Evolutionary conservation across 129 eudicot genomes (phyloP), one percentile per base, ranked within the genome.

Genomic region (Rutidosis leptorrhynchoides): DNA sequence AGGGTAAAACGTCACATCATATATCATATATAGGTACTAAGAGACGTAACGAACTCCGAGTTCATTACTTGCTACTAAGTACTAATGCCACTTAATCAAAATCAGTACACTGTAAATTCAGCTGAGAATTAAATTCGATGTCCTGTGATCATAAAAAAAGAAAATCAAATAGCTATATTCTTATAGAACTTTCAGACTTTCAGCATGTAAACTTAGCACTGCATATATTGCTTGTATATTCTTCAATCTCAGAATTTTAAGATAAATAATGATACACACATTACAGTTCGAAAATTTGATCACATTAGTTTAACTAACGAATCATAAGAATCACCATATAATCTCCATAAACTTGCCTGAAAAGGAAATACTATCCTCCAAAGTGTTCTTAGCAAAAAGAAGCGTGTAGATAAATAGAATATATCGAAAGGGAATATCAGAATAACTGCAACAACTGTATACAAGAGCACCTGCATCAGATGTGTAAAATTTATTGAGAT

Each of bases 341-440:
- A 37, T 60, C 37, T 43, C 29, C 21, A 68, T 53, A 69, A 64
- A 82, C 97, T 86, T 87, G 78, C 99, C 97, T 94, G 99, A 51
- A 86, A 70, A 23, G 99, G 99, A 60, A 94, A 79, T 27, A 83
- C 83, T 77, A 94, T 89, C 62, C 97, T 83, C 99, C 99, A 84
- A 64, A 86, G 80, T 40, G 99, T 94, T 83, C 83, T 84, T 78
- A 94, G 58, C 53, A 94, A 74, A 83, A 82, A 94, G 90, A 79
- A 94, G 54, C 99, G 96, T 15, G 99, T 82, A 15, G 99, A 89
- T 73, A 94, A 82, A 82, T 84, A 83, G 76, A 94, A 94, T 30
- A 94, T 84, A 81, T 94, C 99, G 33, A 94, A 94, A 16, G 99
- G 99, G 74, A 84, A 94, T 60, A 94, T 86, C 64, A 94, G 65